Conservation (phyloP, 768 basidiomycete species). For the Dentipellis fragilis region DNA sequence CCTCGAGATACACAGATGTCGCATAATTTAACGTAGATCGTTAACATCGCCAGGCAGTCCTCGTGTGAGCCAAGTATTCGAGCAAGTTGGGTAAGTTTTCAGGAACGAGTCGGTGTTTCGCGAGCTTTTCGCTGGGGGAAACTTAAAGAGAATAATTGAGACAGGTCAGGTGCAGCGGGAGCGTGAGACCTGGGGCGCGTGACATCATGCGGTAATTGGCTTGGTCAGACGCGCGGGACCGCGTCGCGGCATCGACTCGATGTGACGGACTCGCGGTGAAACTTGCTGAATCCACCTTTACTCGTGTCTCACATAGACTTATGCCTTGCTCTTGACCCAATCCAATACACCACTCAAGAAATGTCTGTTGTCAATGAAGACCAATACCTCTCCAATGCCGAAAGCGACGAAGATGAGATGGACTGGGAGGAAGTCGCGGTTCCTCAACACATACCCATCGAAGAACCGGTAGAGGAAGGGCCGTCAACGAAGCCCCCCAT, state of each 20-base stretch:
- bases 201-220: background rate
- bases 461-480: slow-evolving; percentile 12
- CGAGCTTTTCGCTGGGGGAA: background rate
- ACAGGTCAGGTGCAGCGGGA: too few species aligned
- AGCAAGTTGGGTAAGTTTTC: too few species aligned
- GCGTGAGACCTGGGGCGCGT: background rate
- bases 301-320: background rate
- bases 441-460: background rate
- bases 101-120: too few species aligned
- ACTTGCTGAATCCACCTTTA: background rate
- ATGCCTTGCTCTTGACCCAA: background rate
- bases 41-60: background rate
- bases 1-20: background rate
- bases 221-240: background rate
- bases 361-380: background rate
- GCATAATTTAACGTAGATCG: background rate
- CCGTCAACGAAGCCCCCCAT: slow-evolving; percentile 33
- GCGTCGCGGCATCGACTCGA: background rate
- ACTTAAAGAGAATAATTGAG: background rate
- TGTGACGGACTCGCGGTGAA: background rate
- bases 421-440: slow-evolving; percentile 15
- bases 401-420: slow-evolving; percentile 10
- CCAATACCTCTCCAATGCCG: background rate
- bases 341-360: background rate
- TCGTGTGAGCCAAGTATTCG: background rate